A percentile compares a stretch with the other conserved stretches of the same genome.
phyloP scores from a whole-genome alignment of 768 basidiomycete species.

The Rhizopogon roseolus region DNA sequence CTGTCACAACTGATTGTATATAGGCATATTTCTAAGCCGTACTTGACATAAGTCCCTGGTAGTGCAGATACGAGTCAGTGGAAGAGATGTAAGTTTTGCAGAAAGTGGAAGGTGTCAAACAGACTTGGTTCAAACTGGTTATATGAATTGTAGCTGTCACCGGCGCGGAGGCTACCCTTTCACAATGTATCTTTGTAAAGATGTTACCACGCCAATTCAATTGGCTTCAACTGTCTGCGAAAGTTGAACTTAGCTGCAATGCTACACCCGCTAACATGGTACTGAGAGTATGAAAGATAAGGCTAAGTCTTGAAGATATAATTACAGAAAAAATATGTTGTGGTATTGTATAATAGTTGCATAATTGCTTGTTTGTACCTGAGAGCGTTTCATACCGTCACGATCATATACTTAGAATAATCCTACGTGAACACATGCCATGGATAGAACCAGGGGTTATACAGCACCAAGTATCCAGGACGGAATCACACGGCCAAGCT shows the following conservation, averaged over 20 bases:
- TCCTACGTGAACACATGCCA: constrained; percentile 20
- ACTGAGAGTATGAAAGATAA: neutral
- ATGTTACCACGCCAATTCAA: neutral
- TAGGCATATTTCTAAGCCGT: constrained; percentile 24
- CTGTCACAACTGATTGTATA: constrained; percentile 1
- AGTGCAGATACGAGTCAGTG: neutral
- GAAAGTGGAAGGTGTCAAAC: neutral
- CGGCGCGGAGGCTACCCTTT: neutral
- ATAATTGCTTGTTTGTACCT: constrained; percentile 5
- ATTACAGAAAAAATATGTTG: constrained; percentile 20
- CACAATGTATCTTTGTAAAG: neutral
- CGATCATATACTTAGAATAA: constrained; percentile 27
- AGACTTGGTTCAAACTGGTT: neutral
- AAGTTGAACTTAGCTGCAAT: neutral
- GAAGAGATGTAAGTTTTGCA: constrained; percentile 1
- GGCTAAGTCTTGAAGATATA: constrained; percentile 8
- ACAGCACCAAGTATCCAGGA: neutral
- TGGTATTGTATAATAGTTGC: constrained; percentile 20
- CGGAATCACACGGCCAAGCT: constrained; percentile 55
- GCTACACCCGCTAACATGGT: neutral
- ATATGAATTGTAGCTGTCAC: neutral
- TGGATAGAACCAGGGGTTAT: constrained; percentile 17
- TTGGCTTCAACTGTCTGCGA: neutral
- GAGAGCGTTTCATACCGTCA: constrained; percentile 11
- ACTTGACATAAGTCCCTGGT: neutral